Evolutionary conservation across 345 rosid species (phyloP).

Genomic region (Xanthoceras sorbifolium): DNA sequence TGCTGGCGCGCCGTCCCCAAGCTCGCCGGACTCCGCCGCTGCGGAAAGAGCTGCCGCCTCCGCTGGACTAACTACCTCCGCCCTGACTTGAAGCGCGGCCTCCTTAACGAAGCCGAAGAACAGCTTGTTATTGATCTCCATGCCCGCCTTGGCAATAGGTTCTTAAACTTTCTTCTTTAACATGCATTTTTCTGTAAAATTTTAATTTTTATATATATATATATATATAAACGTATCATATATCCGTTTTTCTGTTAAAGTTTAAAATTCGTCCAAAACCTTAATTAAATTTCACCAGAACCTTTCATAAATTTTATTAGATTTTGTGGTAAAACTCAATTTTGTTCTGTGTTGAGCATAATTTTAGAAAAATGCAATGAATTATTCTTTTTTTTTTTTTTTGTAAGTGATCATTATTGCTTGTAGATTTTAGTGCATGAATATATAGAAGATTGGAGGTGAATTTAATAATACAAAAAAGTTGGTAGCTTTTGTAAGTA

Average conservation of each 20-base stretch:
- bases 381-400: too few species aligned
- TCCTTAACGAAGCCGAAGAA: conserved; percentile 59
- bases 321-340: too few species aligned
- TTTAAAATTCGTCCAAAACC: too few species aligned
- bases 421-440: not conserved
- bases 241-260: too few species aligned
- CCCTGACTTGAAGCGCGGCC: conserved; percentile 74
- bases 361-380: too few species aligned
- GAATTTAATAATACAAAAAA: not conserved
- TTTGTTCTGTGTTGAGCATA: too few species aligned
- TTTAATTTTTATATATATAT: too few species aligned
- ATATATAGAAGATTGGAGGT: not conserved
- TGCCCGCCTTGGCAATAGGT: conserved; percentile 76
- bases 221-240: too few species aligned
- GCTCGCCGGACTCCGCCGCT: conserved; percentile 71
- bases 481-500: not conserved
- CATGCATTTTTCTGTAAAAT: not conserved
- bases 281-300: too few species aligned
- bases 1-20: conserved; percentile 79
- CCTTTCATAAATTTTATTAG: not conserved
- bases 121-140: conserved; percentile 74
- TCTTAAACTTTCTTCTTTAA: not conserved
- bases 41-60: conserved; percentile 84
- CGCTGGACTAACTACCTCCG: conserved; percentile 90
- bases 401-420: not conserved